These are phyloP conservation scores for Picochlorum sp. DNA, from an alignment of 139 green algal species.

Conservation along the genomic window DNA sequence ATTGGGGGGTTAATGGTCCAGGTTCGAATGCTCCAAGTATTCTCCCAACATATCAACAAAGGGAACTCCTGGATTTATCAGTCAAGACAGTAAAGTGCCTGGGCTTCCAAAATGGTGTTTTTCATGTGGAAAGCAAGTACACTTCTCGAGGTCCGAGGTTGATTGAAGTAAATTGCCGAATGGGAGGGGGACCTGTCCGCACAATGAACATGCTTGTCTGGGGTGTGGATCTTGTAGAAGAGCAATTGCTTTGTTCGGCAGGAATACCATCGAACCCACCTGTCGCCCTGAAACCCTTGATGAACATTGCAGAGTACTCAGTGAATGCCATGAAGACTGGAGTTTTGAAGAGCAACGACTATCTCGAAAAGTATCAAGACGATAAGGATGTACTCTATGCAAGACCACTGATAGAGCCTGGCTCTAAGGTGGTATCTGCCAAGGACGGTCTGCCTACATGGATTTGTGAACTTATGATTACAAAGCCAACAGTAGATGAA, in stretches of 20 bases:
- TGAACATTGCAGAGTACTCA: slow-evolving; percentile 66
- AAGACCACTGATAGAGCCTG: slow-evolving; percentile 45
- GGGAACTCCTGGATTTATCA: slow-evolving; percentile 62
- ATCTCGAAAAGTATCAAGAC: slow-evolving; percentile 39
- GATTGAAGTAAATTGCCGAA: slow-evolving; percentile 86
- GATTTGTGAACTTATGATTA: slow-evolving; percentile 62
- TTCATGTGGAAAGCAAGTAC: slow-evolving; percentile 86
- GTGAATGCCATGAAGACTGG: slow-evolving; percentile 64
- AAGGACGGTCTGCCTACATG: slow-evolving; percentile 80
- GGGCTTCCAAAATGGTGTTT: slow-evolving; percentile 44
- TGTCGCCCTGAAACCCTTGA: slow-evolving; percentile 45
- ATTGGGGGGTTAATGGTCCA: too few species aligned
- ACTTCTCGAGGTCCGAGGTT: slow-evolving; percentile 59
- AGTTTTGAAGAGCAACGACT: slow-evolving; percentile 35
- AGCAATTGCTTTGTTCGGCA: slow-evolving; percentile 44
- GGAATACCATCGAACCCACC: slow-evolving; percentile 72
- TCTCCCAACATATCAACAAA: slow-evolving; percentile 56
- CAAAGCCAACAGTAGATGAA: slow-evolving; percentile 42
- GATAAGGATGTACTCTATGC: slow-evolving; percentile 65
- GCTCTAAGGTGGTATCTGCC: slow-evolving; percentile 39
- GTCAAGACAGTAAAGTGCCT: slow-evolving; percentile 50
- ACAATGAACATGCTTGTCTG: slow-evolving; percentile 48
- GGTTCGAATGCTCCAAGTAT: slow-evolving; percentile 77
- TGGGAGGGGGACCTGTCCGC: slow-evolving; percentile 78
- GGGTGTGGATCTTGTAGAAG: slow-evolving; percentile 58